Percentiles rank a stretch among this genome's conserved stretches.
Evolutionary conservation across 2,329 filamentous ascomycete genomes (phyloP).

Genomic region (Erysiphe neolycopersici): DNA sequence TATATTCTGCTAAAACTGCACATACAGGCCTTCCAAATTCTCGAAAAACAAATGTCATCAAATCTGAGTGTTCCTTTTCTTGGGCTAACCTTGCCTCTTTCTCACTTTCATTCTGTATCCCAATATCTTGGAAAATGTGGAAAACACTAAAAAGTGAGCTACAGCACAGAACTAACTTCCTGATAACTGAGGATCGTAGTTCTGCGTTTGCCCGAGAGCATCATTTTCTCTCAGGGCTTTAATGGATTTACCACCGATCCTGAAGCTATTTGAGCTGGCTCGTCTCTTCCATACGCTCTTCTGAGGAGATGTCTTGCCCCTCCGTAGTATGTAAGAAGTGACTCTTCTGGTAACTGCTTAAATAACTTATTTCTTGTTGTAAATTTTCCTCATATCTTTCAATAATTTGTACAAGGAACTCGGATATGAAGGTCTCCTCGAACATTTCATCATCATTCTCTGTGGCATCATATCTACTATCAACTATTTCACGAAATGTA

Average conservation of each 20-base stretch:
- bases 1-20: neutral
- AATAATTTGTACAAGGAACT: neutral
- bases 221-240: neutral
- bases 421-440: neutral
- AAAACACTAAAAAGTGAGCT: neutral
- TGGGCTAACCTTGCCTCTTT: neutral
- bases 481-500: neutral
- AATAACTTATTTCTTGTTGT: neutral
- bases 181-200: neutral
- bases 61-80: neutral
- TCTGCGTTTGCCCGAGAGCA: neutral
- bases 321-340: neutral
- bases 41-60: neutral
- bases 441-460: neutral
- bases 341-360: neutral
- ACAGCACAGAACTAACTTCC: neutral
- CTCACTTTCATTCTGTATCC: neutral
- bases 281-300: neutral
- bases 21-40: neutral
- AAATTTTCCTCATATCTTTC: neutral
- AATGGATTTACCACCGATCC: neutral
- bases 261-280: neutral
- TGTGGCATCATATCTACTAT: neutral
- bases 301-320: neutral
- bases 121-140: neutral